Percentiles rank a stretch among this genome's conserved stretches.
These are phyloP conservation scores for Amanita rimosa DNA, from an alignment of 768 basidiomycete genomes.

Conservation along the genomic window DNA sequence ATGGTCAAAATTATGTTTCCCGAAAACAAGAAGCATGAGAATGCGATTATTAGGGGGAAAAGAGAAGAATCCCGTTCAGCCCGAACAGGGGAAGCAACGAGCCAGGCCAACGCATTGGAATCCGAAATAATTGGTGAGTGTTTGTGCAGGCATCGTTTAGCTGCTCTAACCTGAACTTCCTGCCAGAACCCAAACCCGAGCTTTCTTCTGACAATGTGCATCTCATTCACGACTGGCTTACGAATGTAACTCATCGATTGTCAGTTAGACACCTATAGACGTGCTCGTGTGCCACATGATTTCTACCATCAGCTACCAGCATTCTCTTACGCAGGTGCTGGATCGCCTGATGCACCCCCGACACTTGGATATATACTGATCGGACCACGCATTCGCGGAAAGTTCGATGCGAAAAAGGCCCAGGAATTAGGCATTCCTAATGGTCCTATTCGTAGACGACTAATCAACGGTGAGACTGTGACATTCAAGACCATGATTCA, in stretches of 20 bases:
- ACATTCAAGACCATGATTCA: conserved; percentile 40
- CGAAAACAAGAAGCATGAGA: conserved; percentile 14
- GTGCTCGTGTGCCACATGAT: conserved; percentile 16
- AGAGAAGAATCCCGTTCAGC: conserved; percentile 9
- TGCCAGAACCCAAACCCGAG: neutral
- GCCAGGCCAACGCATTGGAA: neutral
- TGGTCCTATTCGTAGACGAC: conserved; percentile 43
- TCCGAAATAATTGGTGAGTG: neutral
- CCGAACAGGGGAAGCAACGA: neutral
- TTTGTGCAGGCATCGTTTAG: neutral
- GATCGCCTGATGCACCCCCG: conserved; percentile 14
- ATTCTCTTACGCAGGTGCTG: conserved; percentile 13
- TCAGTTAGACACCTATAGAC: conserved; percentile 20
- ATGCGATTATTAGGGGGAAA: conserved; percentile 7
- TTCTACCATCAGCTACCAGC: conserved; percentile 28
- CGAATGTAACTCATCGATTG: neutral
- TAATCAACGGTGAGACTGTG: conserved; percentile 58
- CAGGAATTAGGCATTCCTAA: conserved; percentile 47
- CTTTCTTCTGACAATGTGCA: conserved; percentile 4
- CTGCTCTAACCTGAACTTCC: neutral
- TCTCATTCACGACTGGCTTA: neutral
- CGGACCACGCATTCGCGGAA: conserved; percentile 45
- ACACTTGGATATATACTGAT: conserved; percentile 40
- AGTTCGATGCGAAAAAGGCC: conserved; percentile 65
- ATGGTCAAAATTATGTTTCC: conserved; percentile 58